A percentile compares a stretch with the other conserved stretches of the same genome.
phyloP scores from a whole-genome alignment of 169 alveolate species.

The Plasmodium cynomolgi region DNA sequence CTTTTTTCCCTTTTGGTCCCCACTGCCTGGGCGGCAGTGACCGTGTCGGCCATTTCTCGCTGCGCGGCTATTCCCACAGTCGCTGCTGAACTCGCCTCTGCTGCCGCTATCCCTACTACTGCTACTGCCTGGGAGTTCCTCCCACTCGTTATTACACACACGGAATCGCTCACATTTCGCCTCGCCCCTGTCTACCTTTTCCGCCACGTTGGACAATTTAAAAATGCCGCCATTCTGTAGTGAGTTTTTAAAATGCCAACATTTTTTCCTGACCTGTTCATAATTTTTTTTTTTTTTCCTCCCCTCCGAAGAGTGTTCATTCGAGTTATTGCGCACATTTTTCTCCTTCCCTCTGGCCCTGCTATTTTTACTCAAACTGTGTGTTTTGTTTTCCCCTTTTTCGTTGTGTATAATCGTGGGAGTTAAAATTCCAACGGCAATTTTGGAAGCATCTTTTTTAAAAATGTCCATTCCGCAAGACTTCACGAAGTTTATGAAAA shows the following conservation, averaged over 20 bases:
- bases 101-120: neutral
- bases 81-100: neutral
- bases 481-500: slow-evolving; percentile 8
- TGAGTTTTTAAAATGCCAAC: slow-evolving; percentile 17
- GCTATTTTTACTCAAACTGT: neutral
- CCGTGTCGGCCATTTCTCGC: neutral
- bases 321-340: neutral
- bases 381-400: neutral
- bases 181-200: neutral
- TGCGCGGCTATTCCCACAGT: neutral
- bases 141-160: neutral
- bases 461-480: slow-evolving; percentile 19
- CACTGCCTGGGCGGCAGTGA: neutral
- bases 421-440: slow-evolving; percentile 5
- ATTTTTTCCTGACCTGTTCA: neutral
- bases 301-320: neutral
- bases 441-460: neutral
- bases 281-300: neutral
- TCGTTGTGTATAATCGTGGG: neutral
- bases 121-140: neutral
- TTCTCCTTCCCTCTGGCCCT: neutral
- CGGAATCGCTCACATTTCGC: neutral
- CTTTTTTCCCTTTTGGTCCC: neutral
- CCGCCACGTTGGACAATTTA: slow-evolving; percentile 2
- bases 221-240: slow-evolving; percentile 7